Evolutionary conservation across 164 flowering plant genomes (phyloP).

Genomic region (Sextonia rubra): DNA sequence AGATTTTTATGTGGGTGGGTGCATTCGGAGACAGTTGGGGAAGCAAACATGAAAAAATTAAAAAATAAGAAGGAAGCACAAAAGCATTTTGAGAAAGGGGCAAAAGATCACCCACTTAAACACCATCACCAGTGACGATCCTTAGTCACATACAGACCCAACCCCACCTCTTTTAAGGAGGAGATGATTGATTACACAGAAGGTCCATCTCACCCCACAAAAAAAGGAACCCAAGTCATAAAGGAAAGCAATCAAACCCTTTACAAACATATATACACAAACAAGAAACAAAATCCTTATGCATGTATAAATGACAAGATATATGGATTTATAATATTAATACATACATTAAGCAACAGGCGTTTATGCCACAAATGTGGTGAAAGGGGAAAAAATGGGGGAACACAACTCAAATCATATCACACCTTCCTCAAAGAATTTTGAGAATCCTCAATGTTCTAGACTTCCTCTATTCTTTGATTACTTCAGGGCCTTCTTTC

Average conservation of each 20-base stretch:
- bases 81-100: background rate
- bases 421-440: slow-evolving; percentile 11
- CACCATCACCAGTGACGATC: background rate
- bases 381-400: slow-evolving; percentile 27
- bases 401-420: slow-evolving; percentile 8
- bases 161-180: background rate
- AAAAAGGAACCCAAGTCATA: background rate
- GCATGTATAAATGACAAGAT: slow-evolving; percentile 34
- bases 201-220: background rate
- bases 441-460: background rate
- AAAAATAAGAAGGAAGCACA: background rate
- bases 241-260: background rate
- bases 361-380: slow-evolving; percentile 1
- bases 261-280: slow-evolving; percentile 3
- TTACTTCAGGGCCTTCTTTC: slow-evolving; percentile 56
- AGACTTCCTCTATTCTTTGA: slow-evolving; percentile 13
- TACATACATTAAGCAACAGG: slow-evolving; percentile 29
- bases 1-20: too few relatives aligned
- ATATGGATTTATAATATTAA: slow-evolving; percentile 27
- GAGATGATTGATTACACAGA: background rate
- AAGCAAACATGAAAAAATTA: too few relatives aligned
- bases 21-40: background rate
- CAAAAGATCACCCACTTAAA: background rate
- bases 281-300: slow-evolving; percentile 13
- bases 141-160: background rate